Evolutionary conservation across 208 protist genomes (phyloP), one percentile per base, ranked within the genome.

Genomic region (Crithidia expoeki): DNA sequence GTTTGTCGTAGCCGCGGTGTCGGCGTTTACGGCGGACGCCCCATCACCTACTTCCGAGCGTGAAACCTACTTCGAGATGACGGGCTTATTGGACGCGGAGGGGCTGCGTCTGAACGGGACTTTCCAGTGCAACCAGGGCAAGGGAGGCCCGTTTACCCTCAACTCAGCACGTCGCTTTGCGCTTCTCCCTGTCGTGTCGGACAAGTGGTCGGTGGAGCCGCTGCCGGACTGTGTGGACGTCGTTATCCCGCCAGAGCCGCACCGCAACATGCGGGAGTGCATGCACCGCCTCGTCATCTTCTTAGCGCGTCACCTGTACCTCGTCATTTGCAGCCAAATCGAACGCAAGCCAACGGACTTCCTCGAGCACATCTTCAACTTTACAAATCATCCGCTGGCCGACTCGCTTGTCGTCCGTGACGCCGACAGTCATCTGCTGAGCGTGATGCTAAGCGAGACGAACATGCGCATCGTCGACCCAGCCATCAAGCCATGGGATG

Each of bases 231-330:
- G 82, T 73, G 74, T 79, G 0, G 84, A 96, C 61, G 81, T 75
- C 23, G 47, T 76, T 32, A 81, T 86, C 46, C 80, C 86, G 6
- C n/a, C 81, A 10, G 65, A 76, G 53, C 76, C 74, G 42, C 76
- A 84, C 58, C 80, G 77, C 50, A 76, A 86, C 42, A 69, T 92
- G 60, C 40, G 50, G 23, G 80, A 75, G 23, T 85, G 69, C 38
- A 86, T 89, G 70, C 88, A 91, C 61, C 92, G 92, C n/a, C 92
- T 96, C 76, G 78, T 96, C 42, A 84, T 96, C 21, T 67, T 94
- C 9, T 73, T 96, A 46, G 85, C 89, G 2, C 92, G 89, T 6
- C 92, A 96, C 70, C 82, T 96, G 16, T 94, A 92, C 79, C 84
- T 96, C 17, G 79, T 90, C 53, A 80, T 93, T 12, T 88, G 84